Evolutionary conservation across 257 asterid species (phyloP).

Genomic region (Leptodermis oblonga): DNA sequence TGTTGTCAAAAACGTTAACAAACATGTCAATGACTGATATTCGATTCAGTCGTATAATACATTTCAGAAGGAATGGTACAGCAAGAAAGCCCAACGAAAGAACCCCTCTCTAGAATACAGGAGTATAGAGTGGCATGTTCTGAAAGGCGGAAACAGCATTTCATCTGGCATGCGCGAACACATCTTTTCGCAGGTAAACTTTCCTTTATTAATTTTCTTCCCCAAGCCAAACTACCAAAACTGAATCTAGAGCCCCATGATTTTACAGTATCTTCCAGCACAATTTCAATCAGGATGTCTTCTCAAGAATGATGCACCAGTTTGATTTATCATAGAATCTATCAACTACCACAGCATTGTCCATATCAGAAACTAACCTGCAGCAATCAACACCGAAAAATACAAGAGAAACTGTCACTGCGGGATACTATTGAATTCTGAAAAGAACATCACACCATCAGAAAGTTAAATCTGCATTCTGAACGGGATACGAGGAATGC

Average conservation of each 20-base stretch:
- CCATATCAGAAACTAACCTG: constrained; percentile 67
- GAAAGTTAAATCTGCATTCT: neutral
- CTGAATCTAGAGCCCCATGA: neutral
- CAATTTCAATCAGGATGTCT: constrained; percentile 37
- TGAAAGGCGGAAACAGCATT: neutral
- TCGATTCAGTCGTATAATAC: neutral
- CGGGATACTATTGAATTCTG: neutral
- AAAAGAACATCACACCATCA: neutral
- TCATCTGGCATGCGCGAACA: neutral
- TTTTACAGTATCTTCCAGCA: constrained; percentile 1
- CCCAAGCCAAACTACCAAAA: neutral
- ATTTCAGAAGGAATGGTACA: neutral
- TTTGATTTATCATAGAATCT: constrained; percentile 86
- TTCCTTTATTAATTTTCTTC: neutral
- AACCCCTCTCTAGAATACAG: neutral
- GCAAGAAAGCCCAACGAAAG: neutral
- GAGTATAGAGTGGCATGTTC: neutral
- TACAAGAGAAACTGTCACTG: constrained; percentile 2
- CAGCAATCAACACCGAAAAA: neutral
- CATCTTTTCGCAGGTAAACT: neutral
- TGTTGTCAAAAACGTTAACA: neutral
- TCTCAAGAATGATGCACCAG: constrained; percentile 93
- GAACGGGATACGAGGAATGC: neutral
- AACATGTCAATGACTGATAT: neutral
- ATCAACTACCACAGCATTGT: constrained; percentile 70